Evolutionary conservation across 2,329 filamentous ascomycete genomes (phyloP).

Genomic region (Alternaria rosae): DNA sequence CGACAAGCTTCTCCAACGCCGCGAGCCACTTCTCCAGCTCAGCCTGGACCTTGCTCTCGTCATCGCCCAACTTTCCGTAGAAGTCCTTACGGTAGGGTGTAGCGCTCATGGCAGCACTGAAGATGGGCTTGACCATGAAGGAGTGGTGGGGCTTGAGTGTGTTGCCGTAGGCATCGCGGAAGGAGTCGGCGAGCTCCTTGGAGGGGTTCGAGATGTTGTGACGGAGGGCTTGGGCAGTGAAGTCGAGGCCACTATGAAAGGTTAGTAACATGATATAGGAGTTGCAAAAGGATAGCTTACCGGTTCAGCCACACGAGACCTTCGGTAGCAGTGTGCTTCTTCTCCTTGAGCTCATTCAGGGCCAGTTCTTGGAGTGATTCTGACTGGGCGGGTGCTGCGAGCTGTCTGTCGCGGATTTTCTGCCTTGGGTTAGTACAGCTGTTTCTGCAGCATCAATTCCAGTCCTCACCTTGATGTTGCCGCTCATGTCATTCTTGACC

Average conservation of each 20-base stretch:
- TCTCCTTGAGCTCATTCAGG: slow-evolving; percentile 84
- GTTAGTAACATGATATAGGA: background rate
- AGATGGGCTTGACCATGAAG: slow-evolving; percentile 89
- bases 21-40: slow-evolving; percentile 75
- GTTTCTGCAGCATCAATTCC: background rate
- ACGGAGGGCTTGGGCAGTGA: slow-evolving; percentile 84
- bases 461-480: slow-evolving; percentile 80
- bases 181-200: slow-evolving; percentile 84
- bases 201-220: slow-evolving; percentile 72
- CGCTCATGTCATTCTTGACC: slow-evolving; percentile 89
- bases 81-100: slow-evolving; percentile 95
- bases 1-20: slow-evolving; percentile 79
- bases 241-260: slow-evolving; percentile 81
- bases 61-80: slow-evolving; percentile 81
- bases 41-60: slow-evolving; percentile 66
- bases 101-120: slow-evolving; percentile 90
- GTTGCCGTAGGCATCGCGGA: slow-evolving; percentile 81
- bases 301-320: slow-evolving; percentile 90
- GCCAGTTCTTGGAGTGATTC: slow-evolving; percentile 84
- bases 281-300: slow-evolving; percentile 58
- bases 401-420: slow-evolving; percentile 89
- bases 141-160: slow-evolving; percentile 93
- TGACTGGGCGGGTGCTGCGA: slow-evolving; percentile 79
- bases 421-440: slow-evolving; percentile 45
- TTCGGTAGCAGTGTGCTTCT: slow-evolving; percentile 88